Evolutionary conservation across 495 filamentous ascomycete genomes (phyloP), one percentile per base, ranked within the genome.

Genomic region (Aspergillus baeticus): DNA sequence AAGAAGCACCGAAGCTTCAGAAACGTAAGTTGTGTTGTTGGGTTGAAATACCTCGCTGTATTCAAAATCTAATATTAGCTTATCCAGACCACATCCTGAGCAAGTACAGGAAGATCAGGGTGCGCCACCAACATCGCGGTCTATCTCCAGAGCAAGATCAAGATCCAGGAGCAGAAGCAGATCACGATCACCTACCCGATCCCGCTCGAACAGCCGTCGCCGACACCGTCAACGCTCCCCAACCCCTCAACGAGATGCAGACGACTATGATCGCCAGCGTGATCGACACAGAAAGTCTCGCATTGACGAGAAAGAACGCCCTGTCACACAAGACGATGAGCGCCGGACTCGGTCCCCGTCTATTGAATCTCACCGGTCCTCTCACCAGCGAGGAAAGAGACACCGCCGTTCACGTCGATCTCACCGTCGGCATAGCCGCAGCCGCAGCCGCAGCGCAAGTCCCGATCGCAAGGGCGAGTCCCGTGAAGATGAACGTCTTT

Each of bases 171-270:
- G 83, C 3, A 51, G 36, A 34, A 61, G 52, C 41, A 61, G 61
- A 53, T 67, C 73, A n/a, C 69, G 63, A 55, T 74, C 73, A 14
- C 69, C 63, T 8, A 65, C 73, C 41, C 69, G 60, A 49, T 66
- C 84, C 33, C 81, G 80, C 59, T 80, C 82, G 13, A 76, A 82
- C 21, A 71, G 70, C 36, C 79, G 74, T 57, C 79, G 78, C 45
- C 72, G 70, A 38, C 78, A 84, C 66, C 83, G 82, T n/a, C 77
- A 84, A 59, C 82, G 79, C 11, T 87, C 85, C 4, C 63, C 72
- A 7, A 84, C 77, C 22, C 61, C 65, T 0, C 72, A 77, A 11
- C 72, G 73, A 26, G 75, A 73, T 14, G 77, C 77, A 22, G 79
- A 82, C 23, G 80, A 77, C 14, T 59, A 63, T 29, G 78, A 84